These are phyloP conservation scores for Metschnikowia cerradonensis DNA, from an alignment of 805 yeast genomes.

Conservation along the genomic window DNA sequence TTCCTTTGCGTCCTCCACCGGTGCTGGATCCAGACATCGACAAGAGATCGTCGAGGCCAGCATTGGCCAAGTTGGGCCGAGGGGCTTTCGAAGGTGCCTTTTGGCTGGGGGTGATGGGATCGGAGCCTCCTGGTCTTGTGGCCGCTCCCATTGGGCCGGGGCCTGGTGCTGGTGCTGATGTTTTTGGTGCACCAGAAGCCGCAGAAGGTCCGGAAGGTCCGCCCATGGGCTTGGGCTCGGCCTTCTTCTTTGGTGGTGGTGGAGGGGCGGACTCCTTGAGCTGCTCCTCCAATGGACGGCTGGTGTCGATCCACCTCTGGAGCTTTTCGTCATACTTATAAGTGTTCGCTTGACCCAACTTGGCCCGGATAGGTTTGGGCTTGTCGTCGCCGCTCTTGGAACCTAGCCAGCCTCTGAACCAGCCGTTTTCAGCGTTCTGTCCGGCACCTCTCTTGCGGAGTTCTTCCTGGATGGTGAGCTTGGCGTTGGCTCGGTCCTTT, in stretches of 20 bases:
- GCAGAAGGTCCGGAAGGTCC: background rate
- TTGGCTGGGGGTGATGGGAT: constrained; percentile 62
- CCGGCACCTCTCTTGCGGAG: constrained; percentile 17
- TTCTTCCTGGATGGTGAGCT: constrained; percentile 13
- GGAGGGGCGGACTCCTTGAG: constrained; percentile 53
- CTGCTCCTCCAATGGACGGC: constrained; percentile 63
- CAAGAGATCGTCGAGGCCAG: constrained; percentile 39
- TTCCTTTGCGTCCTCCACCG: constrained; percentile 15
- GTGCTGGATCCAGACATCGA: constrained; percentile 18
- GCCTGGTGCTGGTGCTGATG: constrained; percentile 6
- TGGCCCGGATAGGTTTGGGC: constrained; percentile 70
- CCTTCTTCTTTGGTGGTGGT: constrained; percentile 55
- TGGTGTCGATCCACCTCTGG: constrained; percentile 81
- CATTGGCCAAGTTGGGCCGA: constrained; percentile 29
- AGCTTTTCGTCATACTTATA: constrained; percentile 80
- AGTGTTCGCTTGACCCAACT: constrained; percentile 68
- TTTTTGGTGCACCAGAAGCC: constrained; percentile 10
- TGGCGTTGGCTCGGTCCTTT: constrained; percentile 21
- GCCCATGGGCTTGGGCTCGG: constrained; percentile 10
- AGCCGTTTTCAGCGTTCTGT: constrained; percentile 27
- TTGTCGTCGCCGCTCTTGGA: constrained; percentile 49
- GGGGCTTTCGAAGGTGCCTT: constrained; percentile 18
- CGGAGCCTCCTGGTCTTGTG: constrained; percentile 28
- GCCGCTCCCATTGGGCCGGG: background rate
- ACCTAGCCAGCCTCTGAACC: constrained; percentile 47